Conservation (phyloP, 1,284 basidiomycete species). For the Dichomitus squalens region DNA sequence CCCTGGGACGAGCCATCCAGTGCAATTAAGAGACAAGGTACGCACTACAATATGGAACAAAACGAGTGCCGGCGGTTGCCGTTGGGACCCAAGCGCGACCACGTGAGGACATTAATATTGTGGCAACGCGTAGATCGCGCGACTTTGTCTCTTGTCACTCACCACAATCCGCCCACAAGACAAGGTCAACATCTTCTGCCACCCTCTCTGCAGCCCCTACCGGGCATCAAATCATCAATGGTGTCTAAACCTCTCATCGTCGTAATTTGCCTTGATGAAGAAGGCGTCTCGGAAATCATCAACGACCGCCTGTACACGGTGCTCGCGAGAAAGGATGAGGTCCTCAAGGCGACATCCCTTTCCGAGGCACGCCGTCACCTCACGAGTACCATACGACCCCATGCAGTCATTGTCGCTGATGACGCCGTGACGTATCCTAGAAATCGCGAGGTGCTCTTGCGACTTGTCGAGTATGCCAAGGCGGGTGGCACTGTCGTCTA, state of each 20-base stretch:
- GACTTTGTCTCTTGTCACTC: no score
- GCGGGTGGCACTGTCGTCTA: slow-evolving; percentile 19
- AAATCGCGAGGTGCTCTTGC: slow-evolving; percentile 6
- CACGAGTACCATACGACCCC: slow-evolving; percentile 4
- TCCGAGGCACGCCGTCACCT: slow-evolving; percentile 3
- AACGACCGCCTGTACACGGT: not conserved
- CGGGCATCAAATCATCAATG: not conserved
- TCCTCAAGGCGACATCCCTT: not conserved
- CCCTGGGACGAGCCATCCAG: no score
- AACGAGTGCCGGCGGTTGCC: no score
- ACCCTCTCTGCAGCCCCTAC: no score
- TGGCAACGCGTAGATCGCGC: no score
- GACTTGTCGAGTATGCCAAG: slow-evolving; percentile 13
- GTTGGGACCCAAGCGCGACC: no score
- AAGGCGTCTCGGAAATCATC: not conserved
- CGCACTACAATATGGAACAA: no score
- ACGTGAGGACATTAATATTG: no score
- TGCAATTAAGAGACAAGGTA: no score
- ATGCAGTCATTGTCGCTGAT: slow-evolving; percentile 11
- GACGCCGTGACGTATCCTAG: not conserved
- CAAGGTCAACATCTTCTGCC: no score
- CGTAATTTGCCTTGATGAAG: not conserved
- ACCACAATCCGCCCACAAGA: no score
- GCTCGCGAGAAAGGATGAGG: not conserved
- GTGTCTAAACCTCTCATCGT: slow-evolving; percentile 6